Conservation (phyloP, 176 grass and related monocot species). For the Phoenix roebelenii region DNA sequence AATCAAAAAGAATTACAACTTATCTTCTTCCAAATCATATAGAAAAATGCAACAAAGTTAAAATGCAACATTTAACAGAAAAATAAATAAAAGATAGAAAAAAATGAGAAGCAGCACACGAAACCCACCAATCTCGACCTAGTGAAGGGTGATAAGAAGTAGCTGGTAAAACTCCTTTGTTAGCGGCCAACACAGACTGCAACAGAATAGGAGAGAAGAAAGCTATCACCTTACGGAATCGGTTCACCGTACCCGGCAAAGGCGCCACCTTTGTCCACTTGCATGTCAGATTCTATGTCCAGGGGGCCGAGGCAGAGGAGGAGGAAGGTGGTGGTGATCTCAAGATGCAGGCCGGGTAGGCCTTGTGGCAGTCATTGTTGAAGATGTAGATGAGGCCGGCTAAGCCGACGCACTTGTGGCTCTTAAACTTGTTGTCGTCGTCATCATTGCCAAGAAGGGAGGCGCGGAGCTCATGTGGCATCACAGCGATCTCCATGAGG, state of each 20-base stretch:
- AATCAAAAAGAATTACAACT: too few species aligned
- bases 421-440: conserved; percentile 31
- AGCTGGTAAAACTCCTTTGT: too few species aligned
- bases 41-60: too few species aligned
- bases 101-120: too few species aligned
- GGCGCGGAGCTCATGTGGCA: conserved; percentile 29
- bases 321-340: conserved; percentile 8
- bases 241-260: conserved; percentile 20
- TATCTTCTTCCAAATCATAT: too few species aligned
- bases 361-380: conserved; percentile 38
- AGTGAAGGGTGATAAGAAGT: too few species aligned
- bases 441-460: conserved; percentile 25
- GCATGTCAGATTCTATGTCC: conserved; percentile 11
- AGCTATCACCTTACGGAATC: conserved; percentile 37
- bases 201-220: conserved; percentile 38
- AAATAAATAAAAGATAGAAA: too few species aligned
- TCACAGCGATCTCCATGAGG: conserved; percentile 16
- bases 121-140: too few species aligned
- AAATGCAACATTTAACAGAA: too few species aligned
- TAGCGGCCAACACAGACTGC: background rate
- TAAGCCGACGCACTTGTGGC: conserved; percentile 35
- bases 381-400: conserved; percentile 40
- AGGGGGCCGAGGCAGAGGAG: background rate
- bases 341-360: conserved; percentile 34
- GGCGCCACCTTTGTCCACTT: conserved; percentile 30